Evolutionary conservation across 2,329 filamentous ascomycete species (phyloP), one percentile per base, ranked within the genome.

Genomic region (Aspergillus pseudonomiae): DNA sequence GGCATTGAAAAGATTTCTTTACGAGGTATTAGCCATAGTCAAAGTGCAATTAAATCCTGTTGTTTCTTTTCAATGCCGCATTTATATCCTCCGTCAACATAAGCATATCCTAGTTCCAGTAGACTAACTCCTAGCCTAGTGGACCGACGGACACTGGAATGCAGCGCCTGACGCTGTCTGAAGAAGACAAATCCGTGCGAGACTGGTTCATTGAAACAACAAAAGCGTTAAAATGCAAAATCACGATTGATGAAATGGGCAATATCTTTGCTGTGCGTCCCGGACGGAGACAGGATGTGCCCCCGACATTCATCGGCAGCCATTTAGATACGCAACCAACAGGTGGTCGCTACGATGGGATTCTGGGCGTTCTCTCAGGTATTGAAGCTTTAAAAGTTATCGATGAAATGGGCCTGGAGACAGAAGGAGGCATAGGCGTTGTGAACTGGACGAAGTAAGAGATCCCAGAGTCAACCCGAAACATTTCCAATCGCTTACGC

Each of bases 241-340:
- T 91, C 9, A 89, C 84, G 0, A 77, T 92, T 1, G 92, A 95
- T 73, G 81, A 86, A 30, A 93, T 94, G 86, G 91, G 91, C 24
- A 95, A 94, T 68, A 91, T 90, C 65, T 95, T 94, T 73, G 90
- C 91, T 0, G 82, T 92, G 4, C 84, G 89, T 3, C 85, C 88
- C 3, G 91, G 91, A 1, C 79, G 84, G 61, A 78, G 79, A 58
- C 79, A 82, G 21, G 81, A 85, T 30, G 85, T 85, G 2, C 82
- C 86, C 10, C 85, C 90, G 1, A 91, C 89, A 1, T 91, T 88
- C 65, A 89, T 87, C 32, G 91, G 91, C 1, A 90, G 87, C 7
- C 91, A 93, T 74, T 74, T 90, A 2, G 88, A 90, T 70, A 89
- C 87, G 0, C 88, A 89, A 67, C 86, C 87, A 1, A 78, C 75